Percentiles rank a stretch among this genome's conserved stretches.
Conservation (phyloP, 257 asterid genomes). For the Ocimum tenuiflorum region DNA sequence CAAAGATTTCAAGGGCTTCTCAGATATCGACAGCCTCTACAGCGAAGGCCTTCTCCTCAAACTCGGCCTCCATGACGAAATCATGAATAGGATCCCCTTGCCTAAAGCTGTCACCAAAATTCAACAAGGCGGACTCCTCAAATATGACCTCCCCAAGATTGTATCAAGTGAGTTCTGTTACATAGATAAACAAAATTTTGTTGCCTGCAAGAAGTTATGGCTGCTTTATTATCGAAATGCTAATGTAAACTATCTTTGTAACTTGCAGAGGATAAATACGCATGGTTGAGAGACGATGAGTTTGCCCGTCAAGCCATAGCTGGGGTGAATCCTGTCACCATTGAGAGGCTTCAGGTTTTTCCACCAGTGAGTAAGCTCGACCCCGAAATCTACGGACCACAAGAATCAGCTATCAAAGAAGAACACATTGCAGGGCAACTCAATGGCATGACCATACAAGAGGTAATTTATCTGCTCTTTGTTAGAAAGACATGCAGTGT, state of each 20-base stretch:
- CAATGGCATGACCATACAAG: conserved; percentile 78
- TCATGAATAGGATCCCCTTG: conserved; percentile 61
- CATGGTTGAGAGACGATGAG: conserved; percentile 95
- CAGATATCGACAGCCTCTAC: conserved; percentile 81
- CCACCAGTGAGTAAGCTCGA: conserved; percentile 89
- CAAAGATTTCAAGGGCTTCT: conserved; percentile 75
- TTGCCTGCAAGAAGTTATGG: background rate
- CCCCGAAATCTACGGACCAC: conserved; percentile 68
- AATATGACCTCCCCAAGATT: conserved; percentile 74
- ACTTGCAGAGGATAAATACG: conserved; percentile 74
- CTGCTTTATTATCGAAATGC: background rate
- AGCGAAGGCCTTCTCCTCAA: conserved; percentile 79
- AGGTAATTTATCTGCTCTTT: conserved; percentile 34
- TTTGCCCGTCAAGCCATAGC: conserved; percentile 89
- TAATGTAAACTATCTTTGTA: background rate
- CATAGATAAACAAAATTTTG: background rate
- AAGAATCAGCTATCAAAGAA: conserved; percentile 77
- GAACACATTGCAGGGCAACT: conserved; percentile 71
- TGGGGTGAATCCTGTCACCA: conserved; percentile 78
- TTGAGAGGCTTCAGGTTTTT: conserved; percentile 62
- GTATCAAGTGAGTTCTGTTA: conserved; percentile 70
- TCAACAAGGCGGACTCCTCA: conserved; percentile 75
- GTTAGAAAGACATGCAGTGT: background rate
- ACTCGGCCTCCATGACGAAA: conserved; percentile 68
- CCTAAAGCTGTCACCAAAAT: conserved; percentile 64